Evolutionary conservation across 2,329 filamentous ascomycete genomes (phyloP), one percentile per base, ranked within the genome.

Genomic region (Purpureocillium lavendulum): DNA sequence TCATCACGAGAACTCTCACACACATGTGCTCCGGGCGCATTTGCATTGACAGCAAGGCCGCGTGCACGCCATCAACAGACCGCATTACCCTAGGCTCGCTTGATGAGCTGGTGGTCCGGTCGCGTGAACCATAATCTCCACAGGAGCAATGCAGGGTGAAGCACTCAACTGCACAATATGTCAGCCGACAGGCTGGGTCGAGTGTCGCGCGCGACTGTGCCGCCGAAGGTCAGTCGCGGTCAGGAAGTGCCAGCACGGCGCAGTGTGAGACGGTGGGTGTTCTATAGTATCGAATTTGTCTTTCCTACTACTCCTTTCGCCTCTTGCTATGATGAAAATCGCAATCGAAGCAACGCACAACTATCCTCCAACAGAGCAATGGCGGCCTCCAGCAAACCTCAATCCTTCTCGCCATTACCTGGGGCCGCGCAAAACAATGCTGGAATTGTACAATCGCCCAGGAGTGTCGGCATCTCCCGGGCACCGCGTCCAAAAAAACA

Each of bases 271-370:
- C 21, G n/a, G n/a, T 26, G 21, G 10, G 10, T 5, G 35, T 12
- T 35, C 29, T 26, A 40, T 36, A 31, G 36, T 18, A 32, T 33
- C 37, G 31, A 39, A 35, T 28, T 13, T 24, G 17, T 39, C 30
- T 49, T 49, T 51, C 52, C 49, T 57, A 53, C 57, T 60, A 55
- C 46, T 49, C 57, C 50, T 44, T 60, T 60, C 57, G 57, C 57
- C 57, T 52, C 49, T 49, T 54, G 54, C 56, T 57, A 57, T 57
- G 50, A 52, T 50, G 44, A 45, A 50, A 42, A 42, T 45, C 48
- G 46, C 45, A 49, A 46, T 47, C 53, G 50, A 49, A 51, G 44
- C 50, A 38, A 42, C 48, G 49, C 45, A 41, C 44, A 40, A 49
- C 49, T 48, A 40, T 45, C 41, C 42, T 41, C 43, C 42, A 40